These are phyloP conservation scores for Caloboletus inedulis DNA, from an alignment of 1,284 basidiomycete species.

Conservation along the genomic window DNA sequence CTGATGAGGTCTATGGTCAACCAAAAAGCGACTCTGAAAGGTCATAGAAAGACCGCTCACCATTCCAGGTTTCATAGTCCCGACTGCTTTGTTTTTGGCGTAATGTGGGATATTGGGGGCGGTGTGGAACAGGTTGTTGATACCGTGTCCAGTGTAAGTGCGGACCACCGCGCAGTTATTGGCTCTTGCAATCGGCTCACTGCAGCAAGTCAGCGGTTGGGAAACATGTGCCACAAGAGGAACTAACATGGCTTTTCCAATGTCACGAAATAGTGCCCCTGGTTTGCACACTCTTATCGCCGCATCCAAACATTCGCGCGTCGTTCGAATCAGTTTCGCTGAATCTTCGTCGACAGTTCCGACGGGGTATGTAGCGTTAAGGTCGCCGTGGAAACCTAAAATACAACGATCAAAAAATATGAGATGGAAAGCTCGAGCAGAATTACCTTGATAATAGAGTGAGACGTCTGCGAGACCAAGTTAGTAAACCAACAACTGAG, in stretches of 20 bases:
- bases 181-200: conserved; percentile 78
- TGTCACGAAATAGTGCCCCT: conserved; percentile 80
- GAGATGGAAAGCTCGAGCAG: not conserved
- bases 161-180: conserved; percentile 83
- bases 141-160: conserved; percentile 89
- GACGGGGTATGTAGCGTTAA: conserved; percentile 90
- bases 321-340: conserved; percentile 74
- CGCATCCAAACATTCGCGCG: conserved; percentile 80
- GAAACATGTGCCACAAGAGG: conserved; percentile 3
- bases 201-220: conserved; percentile 30
- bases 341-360: conserved; percentile 84
- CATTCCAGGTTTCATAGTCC: conserved; percentile 84
- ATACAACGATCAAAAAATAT: not conserved
- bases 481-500: conserved; percentile 10
- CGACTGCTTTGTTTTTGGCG: conserved; percentile 80
- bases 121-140: conserved; percentile 81
- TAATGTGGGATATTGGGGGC: conserved; percentile 81
- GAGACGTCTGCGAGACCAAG: conserved; percentile 48
- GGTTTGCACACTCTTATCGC: conserved; percentile 91
- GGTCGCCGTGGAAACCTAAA: conserved; percentile 82
- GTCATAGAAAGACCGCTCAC: conserved; percentile 37
- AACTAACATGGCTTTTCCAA: conserved; percentile 77
- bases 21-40: not conserved
- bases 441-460: conserved; percentile 64
- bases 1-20: conserved; percentile 32